Evolutionary conservation across 208 protist species (phyloP).

Genomic region (Leishmania mexicana): DNA sequence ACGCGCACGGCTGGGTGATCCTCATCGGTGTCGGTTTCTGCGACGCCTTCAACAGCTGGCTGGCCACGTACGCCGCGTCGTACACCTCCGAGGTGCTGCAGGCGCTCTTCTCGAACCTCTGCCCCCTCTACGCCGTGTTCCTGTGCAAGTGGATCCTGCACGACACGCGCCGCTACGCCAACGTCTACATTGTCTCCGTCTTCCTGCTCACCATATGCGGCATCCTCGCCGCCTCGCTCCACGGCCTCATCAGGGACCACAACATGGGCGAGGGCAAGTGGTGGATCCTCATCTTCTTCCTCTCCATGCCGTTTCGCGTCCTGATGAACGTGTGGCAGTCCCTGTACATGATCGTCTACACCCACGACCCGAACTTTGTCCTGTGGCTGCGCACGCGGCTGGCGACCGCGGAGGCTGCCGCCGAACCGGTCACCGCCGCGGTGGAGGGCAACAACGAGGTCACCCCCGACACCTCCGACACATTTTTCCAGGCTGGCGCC

Average conservation of each 20-base stretch:
- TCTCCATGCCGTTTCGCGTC: constrained; percentile 70
- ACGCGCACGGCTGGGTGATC: constrained; percentile 48
- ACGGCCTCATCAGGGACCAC: constrained; percentile 46
- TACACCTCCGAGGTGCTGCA: constrained; percentile 83
- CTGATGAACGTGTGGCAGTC: constrained; percentile 86
- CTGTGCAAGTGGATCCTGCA: constrained; percentile 76
- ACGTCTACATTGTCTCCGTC: constrained; percentile 55
- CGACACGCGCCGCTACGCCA: constrained; percentile 69
- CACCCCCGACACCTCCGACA: not conserved
- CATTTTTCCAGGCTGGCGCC: not conserved
- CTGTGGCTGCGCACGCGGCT: constrained; percentile 40
- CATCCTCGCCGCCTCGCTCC: constrained; percentile 60
- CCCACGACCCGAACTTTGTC: constrained; percentile 54
- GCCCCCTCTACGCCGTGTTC: constrained; percentile 74
- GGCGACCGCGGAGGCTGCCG: not conserved
- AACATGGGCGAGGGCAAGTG: constrained; percentile 48
- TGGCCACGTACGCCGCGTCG: constrained; percentile 79
- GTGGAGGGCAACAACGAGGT: not conserved
- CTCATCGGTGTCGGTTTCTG: constrained; percentile 65
- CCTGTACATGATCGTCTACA: constrained; percentile 88
- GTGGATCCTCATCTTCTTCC: constrained; percentile 84
- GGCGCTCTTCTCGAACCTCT: constrained; percentile 72
- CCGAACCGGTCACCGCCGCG: not conserved
- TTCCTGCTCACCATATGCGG: constrained; percentile 70
- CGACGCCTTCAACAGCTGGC: constrained; percentile 76